A percentile compares a stretch with the other conserved stretches of the same genome.
These are phyloP conservation scores for Cutaneotrichosporon sp. DNA, from an alignment of 1,284 basidiomycete species.

Conservation along the genomic window DNA sequence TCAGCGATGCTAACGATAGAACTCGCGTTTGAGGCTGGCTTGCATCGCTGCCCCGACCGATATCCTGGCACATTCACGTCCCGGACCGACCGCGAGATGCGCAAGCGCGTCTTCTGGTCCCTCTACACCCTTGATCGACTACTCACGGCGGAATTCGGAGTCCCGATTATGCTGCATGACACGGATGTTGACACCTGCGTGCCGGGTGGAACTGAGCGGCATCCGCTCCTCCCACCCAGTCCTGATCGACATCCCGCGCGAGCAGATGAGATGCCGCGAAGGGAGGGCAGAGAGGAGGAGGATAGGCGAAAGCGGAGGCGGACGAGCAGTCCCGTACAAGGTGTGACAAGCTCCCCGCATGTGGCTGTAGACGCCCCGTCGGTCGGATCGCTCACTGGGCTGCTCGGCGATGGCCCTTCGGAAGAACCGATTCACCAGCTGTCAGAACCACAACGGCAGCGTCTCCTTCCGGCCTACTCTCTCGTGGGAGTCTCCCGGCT, in stretches of 20 bases:
- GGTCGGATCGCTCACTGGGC: background rate
- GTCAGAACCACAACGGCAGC: background rate
- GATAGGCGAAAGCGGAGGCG: background rate
- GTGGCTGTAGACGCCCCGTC: too few relatives aligned
- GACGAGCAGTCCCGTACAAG: background rate
- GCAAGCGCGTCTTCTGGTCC: slow-evolving; percentile 29
- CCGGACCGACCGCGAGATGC: slow-evolving; percentile 16
- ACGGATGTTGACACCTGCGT: slow-evolving; percentile 28
- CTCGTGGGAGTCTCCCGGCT: slow-evolving; percentile 12
- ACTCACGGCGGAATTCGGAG: slow-evolving; percentile 25
- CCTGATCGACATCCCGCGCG: background rate
- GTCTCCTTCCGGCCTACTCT: slow-evolving; percentile 1
- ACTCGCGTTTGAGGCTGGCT: slow-evolving; percentile 25
- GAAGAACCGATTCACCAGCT: background rate
- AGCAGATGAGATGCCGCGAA: too few relatives aligned
- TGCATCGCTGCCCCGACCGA: slow-evolving; percentile 27
- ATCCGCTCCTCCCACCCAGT: background rate
- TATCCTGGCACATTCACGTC: slow-evolving; percentile 14
- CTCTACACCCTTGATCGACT: slow-evolving; percentile 25
- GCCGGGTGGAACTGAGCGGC: slow-evolving; percentile 19
- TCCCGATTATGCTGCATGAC: slow-evolving; percentile 26
- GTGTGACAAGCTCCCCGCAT: too few relatives aligned
- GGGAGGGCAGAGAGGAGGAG: background rate
- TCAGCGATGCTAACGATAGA: slow-evolving; percentile 13
- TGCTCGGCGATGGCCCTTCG: background rate